Evolutionary conservation across 768 basidiomycete genomes (phyloP).

Genomic region (Leccinum rimulosum): DNA sequence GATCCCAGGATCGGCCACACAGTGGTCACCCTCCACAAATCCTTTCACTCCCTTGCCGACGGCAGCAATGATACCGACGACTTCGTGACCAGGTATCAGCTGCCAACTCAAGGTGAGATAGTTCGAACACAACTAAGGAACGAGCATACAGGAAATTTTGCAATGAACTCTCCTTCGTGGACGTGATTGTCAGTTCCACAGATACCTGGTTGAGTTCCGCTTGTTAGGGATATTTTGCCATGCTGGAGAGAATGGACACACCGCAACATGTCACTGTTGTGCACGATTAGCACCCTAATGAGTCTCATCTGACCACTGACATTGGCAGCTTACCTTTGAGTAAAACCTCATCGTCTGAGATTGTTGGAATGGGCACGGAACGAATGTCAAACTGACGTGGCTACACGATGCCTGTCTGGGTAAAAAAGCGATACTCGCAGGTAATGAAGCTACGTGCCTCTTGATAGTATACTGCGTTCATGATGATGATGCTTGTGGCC

Average conservation of each 20-base stretch:
- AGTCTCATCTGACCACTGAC: neutral
- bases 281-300: neutral
- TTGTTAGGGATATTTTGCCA: neutral
- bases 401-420: conserved; percentile 21
- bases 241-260: conserved; percentile 14
- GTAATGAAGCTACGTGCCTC: conserved; percentile 27
- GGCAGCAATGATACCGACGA: conserved; percentile 64
- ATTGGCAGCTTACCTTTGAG: conserved; percentile 46
- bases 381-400: conserved; percentile 52
- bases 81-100: conserved; percentile 71
- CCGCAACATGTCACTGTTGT: conserved; percentile 39
- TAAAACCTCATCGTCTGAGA: conserved; percentile 54
- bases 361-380: conserved; percentile 49
- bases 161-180: conserved; percentile 59
- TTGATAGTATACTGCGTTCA: conserved; percentile 52
- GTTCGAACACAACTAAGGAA: neutral
- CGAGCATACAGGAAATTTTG: conserved; percentile 45
- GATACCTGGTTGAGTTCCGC: conserved; percentile 36
- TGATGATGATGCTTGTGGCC: conserved; percentile 20
- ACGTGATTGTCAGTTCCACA: conserved; percentile 59
- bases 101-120: conserved; percentile 20
- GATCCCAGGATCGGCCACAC: conserved; percentile 74
- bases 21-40: conserved; percentile 71
- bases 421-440: conserved; percentile 1
- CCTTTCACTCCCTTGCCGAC: conserved; percentile 75